Conservation (phyloP, 768 basidiomycete species). For the Termitomyces sp. region DNA sequence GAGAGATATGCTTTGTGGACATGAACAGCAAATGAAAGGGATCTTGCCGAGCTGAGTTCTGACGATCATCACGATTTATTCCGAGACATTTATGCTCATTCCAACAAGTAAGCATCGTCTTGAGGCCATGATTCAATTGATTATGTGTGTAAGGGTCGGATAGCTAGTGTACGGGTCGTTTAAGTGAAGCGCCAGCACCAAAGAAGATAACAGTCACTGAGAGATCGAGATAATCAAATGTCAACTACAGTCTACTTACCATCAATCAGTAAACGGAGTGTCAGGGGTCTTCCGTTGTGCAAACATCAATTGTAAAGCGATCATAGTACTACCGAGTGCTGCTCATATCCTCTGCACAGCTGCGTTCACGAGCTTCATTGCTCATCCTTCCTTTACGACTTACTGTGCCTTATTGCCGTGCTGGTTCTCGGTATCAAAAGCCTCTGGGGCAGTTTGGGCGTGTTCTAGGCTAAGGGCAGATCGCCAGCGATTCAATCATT, state of each 20-base stretch:
- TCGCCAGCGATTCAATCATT: conserved; percentile 11
- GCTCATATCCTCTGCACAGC: background rate
- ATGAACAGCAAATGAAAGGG: background rate
- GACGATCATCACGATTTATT: background rate
- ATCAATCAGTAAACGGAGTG: background rate
- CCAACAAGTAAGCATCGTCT: background rate
- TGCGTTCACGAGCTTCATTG: background rate
- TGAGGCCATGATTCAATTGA: background rate
- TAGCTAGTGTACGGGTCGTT: no score
- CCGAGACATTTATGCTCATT: background rate
- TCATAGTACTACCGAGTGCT: background rate
- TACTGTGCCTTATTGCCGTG: conserved; percentile 17
- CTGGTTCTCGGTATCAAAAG: conserved; percentile 24
- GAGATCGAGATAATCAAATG: background rate
- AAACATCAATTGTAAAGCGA: background rate
- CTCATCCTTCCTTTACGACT: conserved; percentile 15
- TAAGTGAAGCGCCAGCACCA: background rate
- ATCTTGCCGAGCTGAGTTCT: background rate
- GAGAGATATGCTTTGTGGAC: background rate
- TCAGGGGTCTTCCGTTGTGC: background rate
- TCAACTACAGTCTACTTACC: no score
- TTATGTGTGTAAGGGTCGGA: background rate
- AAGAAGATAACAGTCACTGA: no score
- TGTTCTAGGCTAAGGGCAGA: conserved; percentile 15
- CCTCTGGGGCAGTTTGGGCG: conserved; percentile 8